These are phyloP conservation scores for Strobilomyces echinocephalus DNA, from an alignment of 768 basidiomycete species.

Conservation along the genomic window DNA sequence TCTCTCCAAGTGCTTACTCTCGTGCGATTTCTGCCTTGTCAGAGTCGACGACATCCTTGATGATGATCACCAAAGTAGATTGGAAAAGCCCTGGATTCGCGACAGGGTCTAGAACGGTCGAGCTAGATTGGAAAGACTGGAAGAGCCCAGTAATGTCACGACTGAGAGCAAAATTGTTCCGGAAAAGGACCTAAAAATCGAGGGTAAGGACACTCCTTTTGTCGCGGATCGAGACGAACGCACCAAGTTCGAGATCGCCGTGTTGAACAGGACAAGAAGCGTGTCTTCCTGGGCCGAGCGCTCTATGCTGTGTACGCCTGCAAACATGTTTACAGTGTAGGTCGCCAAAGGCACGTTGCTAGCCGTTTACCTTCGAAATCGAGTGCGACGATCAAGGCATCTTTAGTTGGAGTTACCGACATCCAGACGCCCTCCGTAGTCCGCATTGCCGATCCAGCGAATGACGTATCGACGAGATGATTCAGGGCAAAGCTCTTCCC, in stretches of 20 bases:
- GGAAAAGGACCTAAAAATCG: constrained; percentile 48
- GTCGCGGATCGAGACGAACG: constrained; percentile 8
- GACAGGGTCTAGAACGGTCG: constrained; percentile 51
- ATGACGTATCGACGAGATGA: constrained; percentile 60
- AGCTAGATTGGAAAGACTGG: constrained; percentile 55
- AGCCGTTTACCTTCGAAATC: constrained; percentile 53
- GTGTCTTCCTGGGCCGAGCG: constrained; percentile 61
- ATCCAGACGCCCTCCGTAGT: constrained; percentile 66
- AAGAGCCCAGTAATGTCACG: constrained; percentile 60
- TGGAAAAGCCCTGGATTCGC: constrained; percentile 56
- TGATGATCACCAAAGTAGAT: constrained; percentile 56
- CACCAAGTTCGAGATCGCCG: constrained; percentile 60
- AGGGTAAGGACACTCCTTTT: not conserved
- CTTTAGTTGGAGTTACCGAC: constrained; percentile 57
- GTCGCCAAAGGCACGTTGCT: not conserved
- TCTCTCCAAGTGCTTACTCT: constrained; percentile 39
- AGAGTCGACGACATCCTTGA: constrained; percentile 64
- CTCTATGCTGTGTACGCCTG: constrained; percentile 62
- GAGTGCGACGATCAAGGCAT: constrained; percentile 50
- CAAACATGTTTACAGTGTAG: not conserved
- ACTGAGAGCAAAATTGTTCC: constrained; percentile 61
- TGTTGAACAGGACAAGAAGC: constrained; percentile 59
- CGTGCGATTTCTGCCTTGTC: constrained; percentile 54
- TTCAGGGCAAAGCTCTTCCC: constrained; percentile 58
- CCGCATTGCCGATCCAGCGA: constrained; percentile 60